Conservation (phyloP, 768 basidiomycete species). For the Dictyophora rubrovolvata region DNA sequence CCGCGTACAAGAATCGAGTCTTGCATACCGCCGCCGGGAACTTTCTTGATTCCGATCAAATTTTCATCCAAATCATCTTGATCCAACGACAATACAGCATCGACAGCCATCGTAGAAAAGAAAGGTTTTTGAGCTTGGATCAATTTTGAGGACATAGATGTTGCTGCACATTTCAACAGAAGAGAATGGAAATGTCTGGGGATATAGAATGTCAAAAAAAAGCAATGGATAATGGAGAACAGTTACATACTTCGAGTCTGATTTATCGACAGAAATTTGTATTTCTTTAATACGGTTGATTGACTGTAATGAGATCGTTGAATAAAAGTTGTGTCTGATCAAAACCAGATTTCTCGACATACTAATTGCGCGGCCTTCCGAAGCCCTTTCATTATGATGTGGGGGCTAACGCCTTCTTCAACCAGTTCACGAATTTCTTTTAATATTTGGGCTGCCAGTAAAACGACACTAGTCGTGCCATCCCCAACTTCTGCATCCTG, state of each 20-base stretch:
- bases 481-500: conserved; percentile 99
- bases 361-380: conserved; percentile 80
- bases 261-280: conserved; percentile 83
- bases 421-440: conserved; percentile 88
- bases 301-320: conserved; percentile 40
- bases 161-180: conserved; percentile 91
- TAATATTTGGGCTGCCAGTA: conserved; percentile 87
- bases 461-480: conserved; percentile 93
- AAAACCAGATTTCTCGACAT: conserved; percentile 20
- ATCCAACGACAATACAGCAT: conserved; percentile 88
- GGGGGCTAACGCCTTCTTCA: conserved; percentile 95
- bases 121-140: conserved; percentile 99
- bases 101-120: conserved; percentile 98
- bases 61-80: conserved; percentile 91
- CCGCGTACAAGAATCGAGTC: conserved; percentile 85
- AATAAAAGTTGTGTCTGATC: neutral
- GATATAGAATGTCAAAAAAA: neutral
- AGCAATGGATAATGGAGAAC: neutral
- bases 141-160: conserved; percentile 99
- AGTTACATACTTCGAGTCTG: conserved; percentile 70
- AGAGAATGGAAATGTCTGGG: conserved; percentile 85
- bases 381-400: conserved; percentile 97
- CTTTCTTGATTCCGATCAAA: conserved; percentile 95
- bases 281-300: conserved; percentile 80
- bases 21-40: conserved; percentile 95